A percentile compares a stretch with the other conserved stretches of the same genome.
These are phyloP conservation scores for Aspergillus nidulans DNA, from an alignment of 495 filamentous ascomycete species.

Conservation along the genomic window DNA sequence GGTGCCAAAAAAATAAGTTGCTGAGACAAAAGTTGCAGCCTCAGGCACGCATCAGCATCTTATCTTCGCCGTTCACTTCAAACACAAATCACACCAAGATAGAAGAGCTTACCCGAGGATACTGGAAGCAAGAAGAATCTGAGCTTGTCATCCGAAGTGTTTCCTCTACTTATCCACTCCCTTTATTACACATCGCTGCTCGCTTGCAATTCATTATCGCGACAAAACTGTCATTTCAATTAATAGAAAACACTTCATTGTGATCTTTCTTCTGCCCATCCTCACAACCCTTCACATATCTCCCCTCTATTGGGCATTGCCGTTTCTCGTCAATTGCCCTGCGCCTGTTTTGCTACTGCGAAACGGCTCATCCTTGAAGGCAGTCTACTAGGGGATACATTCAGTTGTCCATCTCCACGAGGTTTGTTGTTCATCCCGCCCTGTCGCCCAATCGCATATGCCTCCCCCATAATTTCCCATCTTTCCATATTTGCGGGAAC, in stretches of 20 bases:
- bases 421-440: slow-evolving; percentile 35
- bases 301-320: neutral
- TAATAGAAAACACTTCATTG: slow-evolving; percentile 43
- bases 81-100: slow-evolving; percentile 33
- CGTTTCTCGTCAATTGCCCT: slow-evolving; percentile 8
- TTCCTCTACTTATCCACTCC: slow-evolving; percentile 21
- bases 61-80: slow-evolving; percentile 25
- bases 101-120: slow-evolving; percentile 26
- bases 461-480: neutral
- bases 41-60: slow-evolving; percentile 8
- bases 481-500: neutral
- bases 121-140: slow-evolving; percentile 16
- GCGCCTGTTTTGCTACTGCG: slow-evolving; percentile 11
- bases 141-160: slow-evolving; percentile 10
- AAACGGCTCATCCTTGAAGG: slow-evolving; percentile 15
- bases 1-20: slow-evolving; percentile 20
- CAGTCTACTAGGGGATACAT: slow-evolving; percentile 82
- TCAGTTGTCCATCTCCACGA: slow-evolving; percentile 95
- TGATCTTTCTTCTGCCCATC: slow-evolving; percentile 32
- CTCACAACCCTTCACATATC: slow-evolving; percentile 2
- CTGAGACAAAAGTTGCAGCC: slow-evolving; percentile 30
- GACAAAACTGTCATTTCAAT: slow-evolving; percentile 8
- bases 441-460: neutral
- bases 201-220: slow-evolving; percentile 13
- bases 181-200: slow-evolving; percentile 13